Conservation (phyloP, 129 eudicot species). For the Lactuca saligna region DNA sequence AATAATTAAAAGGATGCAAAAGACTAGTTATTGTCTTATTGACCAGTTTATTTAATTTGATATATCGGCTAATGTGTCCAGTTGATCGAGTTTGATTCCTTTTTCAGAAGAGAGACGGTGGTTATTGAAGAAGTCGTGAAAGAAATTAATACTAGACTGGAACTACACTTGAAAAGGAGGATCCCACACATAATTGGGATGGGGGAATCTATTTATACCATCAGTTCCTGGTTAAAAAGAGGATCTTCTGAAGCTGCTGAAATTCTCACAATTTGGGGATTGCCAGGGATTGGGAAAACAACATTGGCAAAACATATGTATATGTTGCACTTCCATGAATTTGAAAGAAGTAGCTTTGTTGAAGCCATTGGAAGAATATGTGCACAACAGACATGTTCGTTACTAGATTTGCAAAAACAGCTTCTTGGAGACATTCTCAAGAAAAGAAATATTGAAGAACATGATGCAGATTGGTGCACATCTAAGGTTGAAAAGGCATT, state of each 20-base stretch:
- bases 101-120: slow-evolving; percentile 1
- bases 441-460: not conserved
- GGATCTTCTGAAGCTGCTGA: not conserved
- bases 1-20: too few species aligned
- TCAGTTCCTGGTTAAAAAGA: not conserved
- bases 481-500: not conserved
- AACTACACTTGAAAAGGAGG: not conserved
- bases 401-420: not conserved
- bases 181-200: not conserved
- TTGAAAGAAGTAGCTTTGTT: slow-evolving; percentile 7
- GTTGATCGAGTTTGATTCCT: not conserved
- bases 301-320: not conserved
- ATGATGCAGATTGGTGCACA: not conserved
- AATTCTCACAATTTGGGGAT: slow-evolving; percentile 8
- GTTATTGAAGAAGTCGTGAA: not conserved
- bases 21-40: not conserved
- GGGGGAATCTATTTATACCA: not conserved
- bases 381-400: not conserved
- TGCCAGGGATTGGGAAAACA: not conserved
- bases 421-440: not conserved
- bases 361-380: slow-evolving; percentile 2
- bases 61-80: not conserved
- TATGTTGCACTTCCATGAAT: not conserved
- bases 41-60: too few species aligned
- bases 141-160: not conserved